Percentiles rank a stretch among this genome's conserved stretches.
These are phyloP conservation scores for Pelargonium nanum DNA, from an alignment of 345 rosid genomes.

Conservation along the genomic window DNA sequence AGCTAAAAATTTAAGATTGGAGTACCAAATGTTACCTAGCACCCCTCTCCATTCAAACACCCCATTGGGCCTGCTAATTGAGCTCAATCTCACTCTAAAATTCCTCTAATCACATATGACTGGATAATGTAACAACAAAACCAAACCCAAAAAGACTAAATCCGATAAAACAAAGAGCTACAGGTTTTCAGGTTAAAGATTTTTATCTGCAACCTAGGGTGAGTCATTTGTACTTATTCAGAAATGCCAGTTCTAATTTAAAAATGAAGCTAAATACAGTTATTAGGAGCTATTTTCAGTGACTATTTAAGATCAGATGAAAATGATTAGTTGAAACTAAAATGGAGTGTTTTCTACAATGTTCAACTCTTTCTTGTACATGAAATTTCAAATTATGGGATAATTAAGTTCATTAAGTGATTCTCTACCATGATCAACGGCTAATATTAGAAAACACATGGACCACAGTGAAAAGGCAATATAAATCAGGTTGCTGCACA, in stretches of 20 bases:
- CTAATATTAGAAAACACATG: too few relatives aligned
- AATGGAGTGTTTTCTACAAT: background rate
- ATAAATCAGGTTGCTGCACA: background rate
- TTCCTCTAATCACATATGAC: too few relatives aligned
- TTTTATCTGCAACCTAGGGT: background rate
- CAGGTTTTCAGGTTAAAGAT: background rate
- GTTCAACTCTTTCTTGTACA: background rate
- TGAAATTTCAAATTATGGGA: background rate
- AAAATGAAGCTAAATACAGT: background rate
- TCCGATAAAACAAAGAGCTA: background rate
- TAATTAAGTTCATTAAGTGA: too few relatives aligned
- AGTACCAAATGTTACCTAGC: too few relatives aligned
- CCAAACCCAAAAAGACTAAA: background rate
- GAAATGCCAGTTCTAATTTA: too few relatives aligned
- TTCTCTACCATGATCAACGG: too few relatives aligned
- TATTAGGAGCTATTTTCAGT: background rate
- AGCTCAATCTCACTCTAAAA: too few relatives aligned
- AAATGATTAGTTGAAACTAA: too few relatives aligned
- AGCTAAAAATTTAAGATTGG: background rate
- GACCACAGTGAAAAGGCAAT: background rate
- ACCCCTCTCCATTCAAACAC: too few relatives aligned
- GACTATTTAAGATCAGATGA: too few relatives aligned
- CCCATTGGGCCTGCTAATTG: too few relatives aligned
- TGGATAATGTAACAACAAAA: too few relatives aligned
- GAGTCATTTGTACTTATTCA: background rate